Base-by-base conservation (phyloP, 2,329 filamentous ascomycete species). In the Emmonsia crescens region DNA sequence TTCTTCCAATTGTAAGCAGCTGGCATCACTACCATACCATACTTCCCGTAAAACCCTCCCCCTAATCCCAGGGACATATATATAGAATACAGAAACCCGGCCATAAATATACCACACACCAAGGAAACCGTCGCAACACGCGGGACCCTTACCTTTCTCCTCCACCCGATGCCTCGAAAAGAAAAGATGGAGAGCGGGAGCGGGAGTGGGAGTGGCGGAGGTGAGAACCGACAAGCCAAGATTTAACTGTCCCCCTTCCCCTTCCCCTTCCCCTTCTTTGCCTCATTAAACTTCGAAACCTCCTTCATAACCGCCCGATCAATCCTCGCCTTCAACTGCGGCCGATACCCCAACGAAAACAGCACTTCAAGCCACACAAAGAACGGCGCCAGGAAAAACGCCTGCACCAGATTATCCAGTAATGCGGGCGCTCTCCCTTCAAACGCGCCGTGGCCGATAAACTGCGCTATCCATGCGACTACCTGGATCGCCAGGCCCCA, bases 311-410 rank as follows among this genome's bases (percentile, higher is more conserved):
- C 89, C 44, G 83, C 85, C 72, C 86, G 85, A 64, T 93, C 85
- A 52, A 97, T 84, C 58, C 93, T 85, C 64, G 83, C 82, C 77
- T 93, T 91, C 67, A 99, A 80, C 74, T 96, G 91, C 1, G 87
- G 89, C 63, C 94, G 85, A 76, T 97, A 99, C 57, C 94, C 94
- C 58, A 95, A 83, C 70, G 82, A 85, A 79, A 99, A 99, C 31
- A 99, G 81, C 29, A 95, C 77, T 78, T 97, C 92, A 69, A 99
- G 88, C 89, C 94, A 99, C 62, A 97, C 93, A 69, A 97, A 99
- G 70, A 99, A 88, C 9, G 94, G 94, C 0, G 94, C 94, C 29
- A 97, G 81, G 71, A 97, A 93, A 66, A 97, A 75, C 33, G 94
- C 92, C 76, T 97, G 94, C 56, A 95, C 81, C 49, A 97, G 77